Conservation (phyloP, 1,139 yeast species). For the Hemisphaericaspora lyxosophila region DNA sequence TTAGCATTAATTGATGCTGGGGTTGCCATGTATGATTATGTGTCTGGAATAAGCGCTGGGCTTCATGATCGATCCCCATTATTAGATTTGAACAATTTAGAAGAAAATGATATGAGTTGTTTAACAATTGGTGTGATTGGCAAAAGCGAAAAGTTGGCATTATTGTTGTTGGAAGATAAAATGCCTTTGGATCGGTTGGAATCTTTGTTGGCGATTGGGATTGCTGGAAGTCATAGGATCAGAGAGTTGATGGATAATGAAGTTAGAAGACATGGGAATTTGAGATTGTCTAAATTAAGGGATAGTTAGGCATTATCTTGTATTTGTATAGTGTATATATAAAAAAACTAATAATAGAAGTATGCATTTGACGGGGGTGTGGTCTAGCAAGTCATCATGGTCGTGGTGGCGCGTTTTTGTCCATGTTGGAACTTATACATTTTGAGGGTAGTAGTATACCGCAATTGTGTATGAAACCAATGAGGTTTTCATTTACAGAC, state of each 20-base stretch:
- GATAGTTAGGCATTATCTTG: too few species aligned
- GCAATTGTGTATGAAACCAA: too few species aligned
- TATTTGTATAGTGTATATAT: too few species aligned
- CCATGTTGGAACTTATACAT: too few species aligned
- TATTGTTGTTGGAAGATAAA: slow-evolving; percentile 77
- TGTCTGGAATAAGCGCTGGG: slow-evolving; percentile 79
- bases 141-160: slow-evolving; percentile 70
- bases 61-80: slow-evolving; percentile 73
- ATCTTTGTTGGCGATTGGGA: slow-evolving; percentile 74
- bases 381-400: too few species aligned
- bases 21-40: slow-evolving; percentile 88
- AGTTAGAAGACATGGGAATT: slow-evolving; percentile 69
- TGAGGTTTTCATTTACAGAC: too few species aligned
- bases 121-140: slow-evolving; percentile 87
- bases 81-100: slow-evolving; percentile 77
- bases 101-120: slow-evolving; percentile 79
- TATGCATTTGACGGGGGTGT: too few species aligned
- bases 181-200: slow-evolving; percentile 82
- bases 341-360: too few species aligned
- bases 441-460: too few species aligned
- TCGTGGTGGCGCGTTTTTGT: too few species aligned
- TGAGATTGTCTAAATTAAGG: slow-evolving; percentile 36
- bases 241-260: slow-evolving; percentile 85
- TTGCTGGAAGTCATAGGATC: slow-evolving; percentile 84
- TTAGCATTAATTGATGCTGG: slow-evolving; percentile 94